Evolutionary conservation across 257 asterid genomes (phyloP).

Genomic region (Vinca minor): DNA sequence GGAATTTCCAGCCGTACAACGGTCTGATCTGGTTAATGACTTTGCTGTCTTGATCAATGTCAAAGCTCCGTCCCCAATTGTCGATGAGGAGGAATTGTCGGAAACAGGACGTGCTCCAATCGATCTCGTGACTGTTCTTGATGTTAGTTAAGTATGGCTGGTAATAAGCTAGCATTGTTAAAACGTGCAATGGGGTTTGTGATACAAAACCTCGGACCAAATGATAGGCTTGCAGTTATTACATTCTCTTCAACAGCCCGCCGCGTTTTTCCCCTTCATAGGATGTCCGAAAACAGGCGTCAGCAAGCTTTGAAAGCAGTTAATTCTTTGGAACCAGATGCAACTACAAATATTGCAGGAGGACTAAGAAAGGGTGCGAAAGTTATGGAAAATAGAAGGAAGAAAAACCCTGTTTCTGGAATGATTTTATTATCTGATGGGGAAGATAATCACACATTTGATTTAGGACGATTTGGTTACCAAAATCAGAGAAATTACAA

Average conservation of each 20-base stretch:
- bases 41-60: slow-evolving; percentile 63
- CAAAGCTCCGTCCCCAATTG: slow-evolving; percentile 35
- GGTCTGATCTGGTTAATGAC: slow-evolving; percentile 28
- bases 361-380: slow-evolving; percentile 87
- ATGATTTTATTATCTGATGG: slow-evolving; percentile 84
- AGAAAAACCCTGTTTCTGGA: slow-evolving; percentile 70
- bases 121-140: slow-evolving; percentile 68
- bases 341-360: slow-evolving; percentile 89
- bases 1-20: slow-evolving; percentile 52
- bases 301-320: slow-evolving; percentile 79
- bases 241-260: slow-evolving; percentile 90
- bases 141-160: slow-evolving; percentile 53
- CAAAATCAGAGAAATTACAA: slow-evolving; percentile 37
- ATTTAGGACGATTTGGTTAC: slow-evolving; percentile 1
- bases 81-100: slow-evolving; percentile 32
- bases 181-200: slow-evolving; percentile 98
- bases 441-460: slow-evolving; percentile 75
- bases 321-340: slow-evolving; percentile 70
- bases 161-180: slow-evolving; percentile 79
- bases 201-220: slow-evolving; percentile 85
- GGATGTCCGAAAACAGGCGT: slow-evolving; percentile 77
- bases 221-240: slow-evolving; percentile 70
- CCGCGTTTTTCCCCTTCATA: slow-evolving; percentile 76
- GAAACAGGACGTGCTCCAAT: slow-evolving; percentile 71
- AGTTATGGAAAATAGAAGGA: slow-evolving; percentile 70